These are phyloP conservation scores for Linnemannia elongata DNA, from an alignment of 192 early-diverging fungal genomes.

Conservation along the genomic window DNA sequence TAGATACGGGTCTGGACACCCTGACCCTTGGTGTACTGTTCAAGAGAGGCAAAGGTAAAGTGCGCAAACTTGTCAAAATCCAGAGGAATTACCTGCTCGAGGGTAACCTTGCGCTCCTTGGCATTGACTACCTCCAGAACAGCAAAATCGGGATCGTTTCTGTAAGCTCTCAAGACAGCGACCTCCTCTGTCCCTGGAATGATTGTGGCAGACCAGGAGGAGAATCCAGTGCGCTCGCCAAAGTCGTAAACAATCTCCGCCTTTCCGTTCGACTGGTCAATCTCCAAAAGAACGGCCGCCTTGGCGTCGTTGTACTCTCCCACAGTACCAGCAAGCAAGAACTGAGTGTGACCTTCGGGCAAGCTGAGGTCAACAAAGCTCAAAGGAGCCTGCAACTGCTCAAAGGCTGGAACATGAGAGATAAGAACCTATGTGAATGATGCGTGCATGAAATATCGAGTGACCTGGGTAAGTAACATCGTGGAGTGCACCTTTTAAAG, in stretches of 20 bases:
- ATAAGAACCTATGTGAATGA: conserved; percentile 12
- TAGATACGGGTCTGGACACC: conserved; percentile 59
- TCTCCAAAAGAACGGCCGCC: conserved; percentile 28
- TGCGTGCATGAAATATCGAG: background rate
- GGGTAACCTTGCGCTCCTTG: conserved; percentile 25
- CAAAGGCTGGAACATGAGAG: conserved; percentile 14
- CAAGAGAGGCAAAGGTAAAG: conserved; percentile 31
- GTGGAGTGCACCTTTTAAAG: background rate
- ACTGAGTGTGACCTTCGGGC: conserved; percentile 37
- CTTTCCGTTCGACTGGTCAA: conserved; percentile 32
- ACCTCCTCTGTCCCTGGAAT: conserved; percentile 44
- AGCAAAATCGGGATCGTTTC: conserved; percentile 25
- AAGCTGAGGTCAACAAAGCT: conserved; percentile 24
- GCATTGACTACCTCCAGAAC: conserved; percentile 45
- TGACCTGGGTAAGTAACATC: background rate
- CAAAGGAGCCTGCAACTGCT: conserved; percentile 32
- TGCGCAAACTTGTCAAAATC: conserved; percentile 25
- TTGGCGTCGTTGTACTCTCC: conserved; percentile 49
- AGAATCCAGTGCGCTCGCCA: conserved; percentile 51
- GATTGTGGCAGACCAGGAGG: conserved; percentile 30
- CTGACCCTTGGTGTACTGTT: conserved; percentile 54
- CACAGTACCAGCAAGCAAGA: conserved; percentile 38
- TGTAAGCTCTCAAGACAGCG: conserved; percentile 38
- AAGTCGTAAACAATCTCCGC: conserved; percentile 26
- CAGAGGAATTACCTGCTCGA: conserved; percentile 37